Conservation (phyloP, 306 rosid species). For the Trifolium dubium region DNA sequence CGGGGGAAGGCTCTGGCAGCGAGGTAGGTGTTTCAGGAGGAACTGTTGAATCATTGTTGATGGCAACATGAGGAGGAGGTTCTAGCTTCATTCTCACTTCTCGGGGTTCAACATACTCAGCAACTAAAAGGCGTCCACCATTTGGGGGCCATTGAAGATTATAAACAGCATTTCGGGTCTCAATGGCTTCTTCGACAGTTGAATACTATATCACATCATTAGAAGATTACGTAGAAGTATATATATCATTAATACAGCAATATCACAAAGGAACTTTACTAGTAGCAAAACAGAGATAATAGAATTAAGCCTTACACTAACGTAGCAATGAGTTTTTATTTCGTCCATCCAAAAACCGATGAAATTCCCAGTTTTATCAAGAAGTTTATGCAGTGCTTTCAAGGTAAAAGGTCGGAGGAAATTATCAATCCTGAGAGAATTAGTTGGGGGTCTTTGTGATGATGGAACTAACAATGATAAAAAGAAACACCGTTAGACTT, state of each 20-base stretch:
- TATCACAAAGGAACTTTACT: background rate
- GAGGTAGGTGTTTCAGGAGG: constrained; percentile 50
- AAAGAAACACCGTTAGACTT: constrained; percentile 28
- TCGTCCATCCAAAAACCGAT: constrained; percentile 93
- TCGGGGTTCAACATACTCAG: constrained; percentile 83
- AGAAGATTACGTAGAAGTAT: constrained; percentile 14
- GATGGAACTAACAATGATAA: constrained; percentile 73
- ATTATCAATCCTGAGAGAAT: constrained; percentile 76
- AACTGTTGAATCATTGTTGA: constrained; percentile 49
- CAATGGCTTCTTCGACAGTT: constrained; percentile 76
- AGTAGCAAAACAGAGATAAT: constrained; percentile 25
- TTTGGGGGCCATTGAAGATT: constrained; percentile 96
- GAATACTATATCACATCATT: constrained; percentile 64
- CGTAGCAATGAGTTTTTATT: constrained; percentile 96
- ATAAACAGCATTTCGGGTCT: constrained; percentile 85
- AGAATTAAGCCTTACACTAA: constrained; percentile 64
- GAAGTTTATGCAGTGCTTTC: constrained; percentile 88
- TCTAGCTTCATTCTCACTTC: constrained; percentile 73
- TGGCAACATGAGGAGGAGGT: constrained; percentile 60
- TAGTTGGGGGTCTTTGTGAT: constrained; percentile 70
- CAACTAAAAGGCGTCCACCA: constrained; percentile 78
- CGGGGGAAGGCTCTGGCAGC: constrained; percentile 50
- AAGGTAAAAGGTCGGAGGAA: constrained; percentile 94
- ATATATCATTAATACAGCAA: constrained; percentile 12
- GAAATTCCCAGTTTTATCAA: constrained; percentile 82